Base-by-base conservation (phyloP, 2,329 filamentous ascomycete species). In the Meredithiella fracta region DNA sequence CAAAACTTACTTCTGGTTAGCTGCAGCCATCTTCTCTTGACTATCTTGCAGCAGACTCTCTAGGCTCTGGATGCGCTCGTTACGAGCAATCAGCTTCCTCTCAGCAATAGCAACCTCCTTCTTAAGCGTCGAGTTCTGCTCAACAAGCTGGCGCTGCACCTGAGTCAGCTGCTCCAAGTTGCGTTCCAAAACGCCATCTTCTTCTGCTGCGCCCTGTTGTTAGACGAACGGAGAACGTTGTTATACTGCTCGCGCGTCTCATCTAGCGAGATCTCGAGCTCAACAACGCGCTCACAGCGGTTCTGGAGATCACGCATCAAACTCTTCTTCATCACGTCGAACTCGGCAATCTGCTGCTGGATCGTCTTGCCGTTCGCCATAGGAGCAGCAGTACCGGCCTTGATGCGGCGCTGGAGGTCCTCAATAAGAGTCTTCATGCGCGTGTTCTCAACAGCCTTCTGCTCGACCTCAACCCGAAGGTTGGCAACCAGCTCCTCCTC, bases 301-400 rank as follows among this genome's bases (percentile, higher is more conserved):
- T 98, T 97, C 70, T 98, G 92, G 62, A 98, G 74, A 70, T 98
- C 92, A 58, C 92, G 86, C 92, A 98, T 98, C 62, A 98, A 76
- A 62, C 86, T 94, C 80, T 98, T 98, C 82, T 98, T 98, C 90
- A 98, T 98, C 59, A 88, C 86, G 69, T 98, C 92, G 64, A 98
- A 98, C 67, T 98, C 92, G 58, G 91, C 87, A 69, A 98, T 94
- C 72, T 97, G 92, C 72, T 98, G 91, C 67, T 94, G 89, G 47
- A 97, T 80, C 11, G 88, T 94, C 77, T 95, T 95, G 75, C 85
- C 85, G 64, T 86, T 87, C 56, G 80, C 72, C 65, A 83, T 87
- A 25, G 82, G 76, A 17, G 73, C 74, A 8, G 70, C 66, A 17
- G 67, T 67, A 61, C 77, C 77, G 52, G 78, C 73, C 73, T 88